Conservation (phyloP, 257 asterid species). For the Solanum arcanum region DNA sequence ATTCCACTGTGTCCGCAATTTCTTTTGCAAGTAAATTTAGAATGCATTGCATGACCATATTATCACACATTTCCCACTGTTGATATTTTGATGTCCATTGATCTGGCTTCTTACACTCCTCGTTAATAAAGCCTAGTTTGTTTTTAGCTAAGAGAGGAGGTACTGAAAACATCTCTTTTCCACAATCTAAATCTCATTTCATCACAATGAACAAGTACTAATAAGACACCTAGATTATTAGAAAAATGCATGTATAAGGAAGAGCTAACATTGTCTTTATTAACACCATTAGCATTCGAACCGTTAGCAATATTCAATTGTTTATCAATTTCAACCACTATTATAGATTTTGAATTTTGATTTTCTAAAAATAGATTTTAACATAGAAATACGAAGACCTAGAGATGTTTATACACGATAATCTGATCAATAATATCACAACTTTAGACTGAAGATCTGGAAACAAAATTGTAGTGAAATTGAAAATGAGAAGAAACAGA, state of each 20-base stretch:
- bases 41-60: not conserved
- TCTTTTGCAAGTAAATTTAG: not conserved
- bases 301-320: not conserved
- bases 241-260: not conserved
- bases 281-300: not conserved
- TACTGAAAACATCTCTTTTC: no score
- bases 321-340: not conserved
- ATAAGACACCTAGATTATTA: not conserved
- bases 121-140: no score
- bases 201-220: not conserved
- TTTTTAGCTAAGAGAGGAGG: no score
- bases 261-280: not conserved
- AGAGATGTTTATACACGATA: not conserved
- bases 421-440: no score
- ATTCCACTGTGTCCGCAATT: not conserved
- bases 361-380: no score
- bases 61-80: not conserved
- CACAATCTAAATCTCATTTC: no score
- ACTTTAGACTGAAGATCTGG: not conserved
- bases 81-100: not conserved
- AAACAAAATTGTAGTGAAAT: not conserved
- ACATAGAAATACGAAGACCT: not conserved
- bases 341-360: not conserved
- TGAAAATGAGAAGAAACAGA: not conserved
- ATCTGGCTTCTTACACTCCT: not conserved